Evolutionary conservation across 2,329 filamentous ascomycete species (phyloP).

Genomic region (Aspergillus cejpii): DNA sequence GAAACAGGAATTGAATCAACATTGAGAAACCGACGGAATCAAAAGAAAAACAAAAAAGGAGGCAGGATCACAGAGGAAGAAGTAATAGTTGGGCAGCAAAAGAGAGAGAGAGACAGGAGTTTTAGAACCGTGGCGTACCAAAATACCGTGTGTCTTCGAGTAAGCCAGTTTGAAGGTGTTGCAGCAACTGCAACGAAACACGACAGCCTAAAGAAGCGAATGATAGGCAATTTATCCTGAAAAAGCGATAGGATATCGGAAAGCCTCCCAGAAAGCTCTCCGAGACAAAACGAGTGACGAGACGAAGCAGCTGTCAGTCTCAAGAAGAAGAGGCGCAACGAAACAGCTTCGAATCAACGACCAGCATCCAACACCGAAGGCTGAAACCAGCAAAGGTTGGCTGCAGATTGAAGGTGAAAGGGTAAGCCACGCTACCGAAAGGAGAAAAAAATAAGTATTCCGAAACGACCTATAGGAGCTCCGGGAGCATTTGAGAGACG

Average conservation of each 20-base stretch:
- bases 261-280: constrained; percentile 29
- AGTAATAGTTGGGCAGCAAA: constrained; percentile 18
- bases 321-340: constrained; percentile 24
- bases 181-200: constrained; percentile 39
- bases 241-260: constrained; percentile 37
- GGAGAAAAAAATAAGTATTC: constrained; percentile 9
- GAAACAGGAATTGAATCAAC: constrained; percentile 16
- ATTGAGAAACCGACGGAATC: constrained; percentile 11
- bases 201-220: constrained; percentile 41
- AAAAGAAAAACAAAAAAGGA: not conserved
- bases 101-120: constrained; percentile 20
- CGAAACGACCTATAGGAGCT: constrained; percentile 16
- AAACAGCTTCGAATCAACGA: constrained; percentile 33
- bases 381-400: constrained; percentile 27
- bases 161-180: constrained; percentile 48
- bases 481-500: constrained; percentile 15
- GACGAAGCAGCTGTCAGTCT: constrained; percentile 32
- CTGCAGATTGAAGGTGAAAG: constrained; percentile 26
- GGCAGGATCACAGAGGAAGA: not conserved
- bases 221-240: constrained; percentile 40
- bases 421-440: constrained; percentile 21
- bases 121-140: constrained; percentile 32
- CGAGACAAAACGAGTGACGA: constrained; percentile 43
- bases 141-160: constrained; percentile 42
- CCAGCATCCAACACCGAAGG: constrained; percentile 21